phyloP scores from a whole-genome alignment of 305 asterid genomes.

The Rubia tinctorum region DNA sequence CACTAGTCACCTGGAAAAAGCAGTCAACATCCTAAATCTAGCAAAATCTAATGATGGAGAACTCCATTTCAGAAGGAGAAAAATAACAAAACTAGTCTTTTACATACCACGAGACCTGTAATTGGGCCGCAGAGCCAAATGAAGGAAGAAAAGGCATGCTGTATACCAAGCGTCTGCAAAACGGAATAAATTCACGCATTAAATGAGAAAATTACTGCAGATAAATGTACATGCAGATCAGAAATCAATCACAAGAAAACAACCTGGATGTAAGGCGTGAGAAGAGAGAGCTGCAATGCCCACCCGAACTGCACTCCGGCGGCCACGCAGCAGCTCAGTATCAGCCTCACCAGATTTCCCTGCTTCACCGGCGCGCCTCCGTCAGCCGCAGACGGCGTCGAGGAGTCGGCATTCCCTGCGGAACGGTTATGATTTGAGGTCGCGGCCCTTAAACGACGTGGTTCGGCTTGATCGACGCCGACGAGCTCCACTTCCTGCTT shows the following conservation, averaged over 20 bases:
- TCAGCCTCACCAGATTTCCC: slow-evolving; percentile 57
- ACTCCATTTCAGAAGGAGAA: neutral
- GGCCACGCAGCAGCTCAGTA: slow-evolving; percentile 92
- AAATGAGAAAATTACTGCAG: neutral
- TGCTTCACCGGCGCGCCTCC: slow-evolving; percentile 35
- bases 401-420: neutral
- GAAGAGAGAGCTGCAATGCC: slow-evolving; percentile 98
- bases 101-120: slow-evolving; percentile 97
- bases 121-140: slow-evolving; percentile 99
- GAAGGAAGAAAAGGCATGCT: slow-evolving; percentile 94
- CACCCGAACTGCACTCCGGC: slow-evolving; percentile 99
- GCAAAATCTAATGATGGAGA: neutral
- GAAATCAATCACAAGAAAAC: neutral
- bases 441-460: slow-evolving; percentile 45
- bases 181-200: neutral
- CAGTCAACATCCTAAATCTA: neutral
- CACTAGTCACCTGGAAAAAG: neutral
- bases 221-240: slow-evolving; percentile 1
- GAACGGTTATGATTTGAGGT: slow-evolving; percentile 1
- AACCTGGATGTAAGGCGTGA: slow-evolving; percentile 98
- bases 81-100: neutral
- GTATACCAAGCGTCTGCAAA: slow-evolving; percentile 96
- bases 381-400: slow-evolving; percentile 32
- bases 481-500: slow-evolving; percentile 84
- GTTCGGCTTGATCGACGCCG: slow-evolving; percentile 45